Evolutionary conservation across 495 filamentous ascomycete genomes (phyloP).

Genomic region (Aspergillus saccharolyticus): DNA sequence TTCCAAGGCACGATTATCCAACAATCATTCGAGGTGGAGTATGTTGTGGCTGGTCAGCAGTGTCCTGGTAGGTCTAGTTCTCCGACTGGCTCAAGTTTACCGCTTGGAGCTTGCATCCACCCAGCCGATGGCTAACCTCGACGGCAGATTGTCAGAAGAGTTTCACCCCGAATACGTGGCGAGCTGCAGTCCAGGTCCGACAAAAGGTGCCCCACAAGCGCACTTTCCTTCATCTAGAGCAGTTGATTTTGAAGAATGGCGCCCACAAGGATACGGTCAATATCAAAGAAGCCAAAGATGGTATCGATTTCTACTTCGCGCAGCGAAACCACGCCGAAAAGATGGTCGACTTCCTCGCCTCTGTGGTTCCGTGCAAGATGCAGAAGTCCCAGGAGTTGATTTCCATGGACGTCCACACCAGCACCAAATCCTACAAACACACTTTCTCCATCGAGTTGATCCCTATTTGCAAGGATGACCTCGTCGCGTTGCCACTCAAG

Average conservation of each 20-base stretch:
- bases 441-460: constrained; percentile 79
- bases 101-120: not conserved
- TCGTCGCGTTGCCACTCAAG: constrained; percentile 86
- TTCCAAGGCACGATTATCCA: constrained; percentile 75
- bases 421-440: constrained; percentile 87
- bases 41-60: constrained; percentile 81
- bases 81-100: not conserved
- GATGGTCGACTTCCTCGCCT: constrained; percentile 84
- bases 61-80: constrained; percentile 50
- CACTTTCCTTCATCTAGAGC: constrained; percentile 94
- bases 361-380: constrained; percentile 68
- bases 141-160: constrained; percentile 49
- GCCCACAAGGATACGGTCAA: constrained; percentile 93
- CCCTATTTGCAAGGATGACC: constrained; percentile 93
- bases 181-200: constrained; percentile 82
- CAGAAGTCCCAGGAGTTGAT: constrained; percentile 92
- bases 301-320: constrained; percentile 91
- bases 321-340: constrained; percentile 87
- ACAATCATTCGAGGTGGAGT: constrained; percentile 91
- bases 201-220: constrained; percentile 97
- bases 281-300: constrained; percentile 91
- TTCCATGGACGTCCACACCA: constrained; percentile 87
- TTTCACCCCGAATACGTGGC: constrained; percentile 90
- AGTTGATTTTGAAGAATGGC: constrained; percentile 88
- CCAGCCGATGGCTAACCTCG: not conserved